Conservation (phyloP, 768 basidiomycete genomes). For the Russula abietina region DNA sequence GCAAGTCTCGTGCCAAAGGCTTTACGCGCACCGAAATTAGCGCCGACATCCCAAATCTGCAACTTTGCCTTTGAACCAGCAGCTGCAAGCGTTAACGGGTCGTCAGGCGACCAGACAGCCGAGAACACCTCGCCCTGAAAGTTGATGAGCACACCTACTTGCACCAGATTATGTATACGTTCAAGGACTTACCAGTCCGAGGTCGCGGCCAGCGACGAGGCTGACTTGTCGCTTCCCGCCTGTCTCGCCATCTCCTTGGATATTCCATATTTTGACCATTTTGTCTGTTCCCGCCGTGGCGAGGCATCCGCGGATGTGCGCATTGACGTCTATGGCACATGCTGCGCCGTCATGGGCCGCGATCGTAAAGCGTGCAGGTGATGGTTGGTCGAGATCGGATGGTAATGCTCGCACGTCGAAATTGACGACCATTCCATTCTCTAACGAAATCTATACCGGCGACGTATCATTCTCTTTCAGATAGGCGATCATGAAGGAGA, state of each 20-base stretch:
- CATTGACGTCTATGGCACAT: conserved; percentile 85
- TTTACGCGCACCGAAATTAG: conserved; percentile 76
- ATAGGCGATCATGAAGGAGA: background rate
- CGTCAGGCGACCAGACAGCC: conserved; percentile 85
- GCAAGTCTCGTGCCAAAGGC: conserved; percentile 75
- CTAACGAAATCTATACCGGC: conserved; percentile 70
- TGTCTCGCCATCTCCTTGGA: conserved; percentile 51
- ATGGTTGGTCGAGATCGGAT: conserved; percentile 54
- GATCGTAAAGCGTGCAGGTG: conserved; percentile 77
- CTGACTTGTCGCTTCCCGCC: conserved; percentile 69
- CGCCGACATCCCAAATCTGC: conserved; percentile 92
- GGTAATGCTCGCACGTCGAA: conserved; percentile 86
- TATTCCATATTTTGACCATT: conserved; percentile 93
- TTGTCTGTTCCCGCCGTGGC: conserved; percentile 95
- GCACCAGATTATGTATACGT: background rate
- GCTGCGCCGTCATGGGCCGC: conserved; percentile 90
- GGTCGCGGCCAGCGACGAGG: conserved; percentile 79
- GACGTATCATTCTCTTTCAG: background rate
- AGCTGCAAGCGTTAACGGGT: conserved; percentile 87
- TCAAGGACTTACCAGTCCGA: conserved; percentile 68
- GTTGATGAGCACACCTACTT: background rate
- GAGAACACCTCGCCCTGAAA: conserved; percentile 96
- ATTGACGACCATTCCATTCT: conserved; percentile 89
- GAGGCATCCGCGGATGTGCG: conserved; percentile 83
- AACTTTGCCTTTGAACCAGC: conserved; percentile 91